phyloP scores from a whole-genome alignment of 352 stramenopile species.

The Phytophthora niederhauseri region DNA sequence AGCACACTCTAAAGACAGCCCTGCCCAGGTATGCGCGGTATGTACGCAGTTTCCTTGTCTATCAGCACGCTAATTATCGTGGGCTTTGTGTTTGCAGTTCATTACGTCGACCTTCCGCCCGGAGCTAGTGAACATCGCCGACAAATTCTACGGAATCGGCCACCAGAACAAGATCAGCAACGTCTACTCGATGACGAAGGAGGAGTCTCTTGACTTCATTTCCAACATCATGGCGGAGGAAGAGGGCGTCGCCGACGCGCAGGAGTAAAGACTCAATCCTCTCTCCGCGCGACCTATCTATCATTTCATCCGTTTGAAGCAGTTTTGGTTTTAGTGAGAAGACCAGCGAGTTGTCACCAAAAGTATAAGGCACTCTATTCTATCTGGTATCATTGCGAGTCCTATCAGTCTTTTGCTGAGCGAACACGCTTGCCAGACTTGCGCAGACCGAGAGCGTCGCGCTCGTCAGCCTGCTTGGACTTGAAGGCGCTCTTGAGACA shows the following conservation, averaged over 20 bases:
- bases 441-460: constrained; percentile 67
- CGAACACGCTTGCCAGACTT: constrained; percentile 75
- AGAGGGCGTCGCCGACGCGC: constrained; percentile 62
- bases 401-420: constrained; percentile 32
- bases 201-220: constrained; percentile 98
- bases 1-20: constrained; percentile 94
- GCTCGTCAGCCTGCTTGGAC: constrained; percentile 81
- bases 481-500: constrained; percentile 67
- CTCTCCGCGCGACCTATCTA: background rate
- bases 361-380: constrained; percentile 18
- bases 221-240: constrained; percentile 91
- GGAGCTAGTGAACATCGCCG: constrained; percentile 97
- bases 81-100: constrained; percentile 56
- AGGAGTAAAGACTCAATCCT: constrained; percentile 11
- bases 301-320: constrained; percentile 17
- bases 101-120: constrained; percentile 99
- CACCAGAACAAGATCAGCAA: constrained; percentile 99
- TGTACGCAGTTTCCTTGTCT: background rate
- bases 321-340: constrained; percentile 25
- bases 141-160: constrained; percentile 98
- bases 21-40: constrained; percentile 89
- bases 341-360: constrained; percentile 7
- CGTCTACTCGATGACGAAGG: constrained; percentile 94
- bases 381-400: constrained; percentile 12
- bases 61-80: constrained; percentile 1